phyloP scores from a whole-genome alignment of 148 eudicot species.

The Camellia lanceoleosa region DNA sequence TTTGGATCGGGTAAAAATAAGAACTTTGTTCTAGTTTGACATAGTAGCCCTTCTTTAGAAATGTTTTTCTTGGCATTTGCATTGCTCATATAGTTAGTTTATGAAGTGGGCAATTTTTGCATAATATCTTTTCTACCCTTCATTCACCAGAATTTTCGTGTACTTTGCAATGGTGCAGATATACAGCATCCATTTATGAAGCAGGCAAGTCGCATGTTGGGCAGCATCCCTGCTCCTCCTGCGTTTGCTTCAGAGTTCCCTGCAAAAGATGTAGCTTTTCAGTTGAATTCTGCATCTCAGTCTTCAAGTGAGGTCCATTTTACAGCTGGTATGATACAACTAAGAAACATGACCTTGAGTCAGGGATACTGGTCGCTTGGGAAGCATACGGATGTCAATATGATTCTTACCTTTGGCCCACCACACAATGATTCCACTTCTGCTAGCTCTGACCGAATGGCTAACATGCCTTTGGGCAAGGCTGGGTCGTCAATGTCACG shows the following conservation, averaged over 20 bases:
- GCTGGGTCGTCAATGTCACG: constrained; percentile 35
- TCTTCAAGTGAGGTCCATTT: constrained; percentile 58
- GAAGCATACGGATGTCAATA: constrained; percentile 49
- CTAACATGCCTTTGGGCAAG: constrained; percentile 41
- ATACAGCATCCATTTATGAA: constrained; percentile 42
- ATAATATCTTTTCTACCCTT: too few relatives aligned
- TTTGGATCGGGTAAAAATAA: constrained; percentile 42
- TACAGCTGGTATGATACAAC: constrained; percentile 62
- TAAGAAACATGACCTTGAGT: constrained; percentile 27
- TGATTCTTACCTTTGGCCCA: constrained; percentile 62
- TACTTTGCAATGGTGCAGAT: neutral
- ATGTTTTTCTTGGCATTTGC: neutral
- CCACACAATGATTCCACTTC: constrained; percentile 27
- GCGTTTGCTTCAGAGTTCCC: constrained; percentile 86
- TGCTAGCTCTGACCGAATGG: constrained; percentile 27
- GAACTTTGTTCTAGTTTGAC: constrained; percentile 4
- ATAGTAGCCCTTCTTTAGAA: neutral
- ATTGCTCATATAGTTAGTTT: neutral
- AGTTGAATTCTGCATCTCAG: constrained; percentile 43
- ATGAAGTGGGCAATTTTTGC: neutral
- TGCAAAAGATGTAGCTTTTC: constrained; percentile 50
- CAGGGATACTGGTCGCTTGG: constrained; percentile 42
- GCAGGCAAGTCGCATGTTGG: constrained; percentile 60
- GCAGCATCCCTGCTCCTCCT: constrained; percentile 66
- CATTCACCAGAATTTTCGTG: too few relatives aligned